Percentiles rank a stretch among this genome's conserved stretches.
Evolutionary conservation across 1,284 basidiomycete species (phyloP).

Genomic region (Irpex lacteus): DNA sequence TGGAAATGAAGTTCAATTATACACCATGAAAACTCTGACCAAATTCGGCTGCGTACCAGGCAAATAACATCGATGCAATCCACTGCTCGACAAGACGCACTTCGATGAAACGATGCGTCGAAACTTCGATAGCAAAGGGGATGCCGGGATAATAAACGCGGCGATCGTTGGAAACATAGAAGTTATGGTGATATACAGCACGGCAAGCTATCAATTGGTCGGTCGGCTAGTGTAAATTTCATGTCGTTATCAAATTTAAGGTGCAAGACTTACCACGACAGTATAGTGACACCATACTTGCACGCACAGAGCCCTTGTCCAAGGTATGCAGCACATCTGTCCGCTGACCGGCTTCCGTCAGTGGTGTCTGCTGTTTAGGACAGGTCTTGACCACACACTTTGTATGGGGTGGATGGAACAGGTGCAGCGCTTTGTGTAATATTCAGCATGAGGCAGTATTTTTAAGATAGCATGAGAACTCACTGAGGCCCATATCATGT

Average conservation of each 20-base stretch:
- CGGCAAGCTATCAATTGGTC: slow-evolving; percentile 17
- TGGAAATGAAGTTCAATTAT: not conserved
- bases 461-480: not conserved
- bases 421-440: not conserved
- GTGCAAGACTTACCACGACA: slow-evolving; percentile 15
- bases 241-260: not conserved
- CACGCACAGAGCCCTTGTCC: slow-evolving; percentile 20
- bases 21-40: not conserved
- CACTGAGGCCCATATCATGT: not conserved
- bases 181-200: slow-evolving; percentile 27
- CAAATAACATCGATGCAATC: slow-evolving; percentile 6
- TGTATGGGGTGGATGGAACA: not conserved
- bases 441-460: not conserved
- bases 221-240: not conserved
- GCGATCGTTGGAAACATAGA: slow-evolving; percentile 13
- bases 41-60: slow-evolving; percentile 1
- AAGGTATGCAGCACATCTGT: slow-evolving; percentile 21
- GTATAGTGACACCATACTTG: slow-evolving; percentile 18
- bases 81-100: slow-evolving; percentile 5
- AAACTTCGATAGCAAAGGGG: slow-evolving; percentile 21
- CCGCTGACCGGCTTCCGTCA: slow-evolving; percentile 20
- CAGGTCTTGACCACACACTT: not conserved
- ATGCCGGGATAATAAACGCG: slow-evolving; percentile 21
- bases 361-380: not conserved
- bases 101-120: slow-evolving; percentile 20